Base-by-base conservation (phyloP, 495 filamentous ascomycete genomes). In the Penicillium herquei region DNA sequence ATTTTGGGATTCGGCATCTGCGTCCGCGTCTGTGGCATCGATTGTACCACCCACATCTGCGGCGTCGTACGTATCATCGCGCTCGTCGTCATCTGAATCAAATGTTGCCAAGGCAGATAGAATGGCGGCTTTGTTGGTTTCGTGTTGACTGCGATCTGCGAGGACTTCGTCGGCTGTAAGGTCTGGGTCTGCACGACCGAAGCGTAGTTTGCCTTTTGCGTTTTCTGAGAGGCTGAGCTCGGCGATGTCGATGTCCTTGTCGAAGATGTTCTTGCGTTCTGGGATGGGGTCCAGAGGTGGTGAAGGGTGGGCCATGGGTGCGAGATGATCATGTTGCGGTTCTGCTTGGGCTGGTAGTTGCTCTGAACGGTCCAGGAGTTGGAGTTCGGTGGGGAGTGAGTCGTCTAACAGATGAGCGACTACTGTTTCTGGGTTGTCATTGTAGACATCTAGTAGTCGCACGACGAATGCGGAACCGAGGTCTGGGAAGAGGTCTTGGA, bases 11-110 rank as follows among this genome's bases (percentile, higher is more conserved):
- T 78, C 70, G 41, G 69, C 68, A 13, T 72, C 69, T 12, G 67
- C 62, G 17, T 77, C 77, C 21, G 67, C 64, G 45, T 75, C 74
- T 34, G 70, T 68, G 50, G 74, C 69, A 52, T 95, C 89, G 9
- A 96, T 84, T 3, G 89, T 89, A 10, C 92, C 90, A 51, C 94
- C 94, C 6, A 97, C 91, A 61, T 98, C 94, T 39, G 82, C 88
- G 8, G 85, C 80, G 62, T 98, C 94, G 70, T 98, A 98, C 2
- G 94, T 98, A 65, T 98, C 94, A 72, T 98, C 94, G 34, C 91
- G 86, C 73, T 98, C 94, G 72, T 98, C 94, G 65, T 97, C 93
- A 60, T 96, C 94, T 0, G 86, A 86, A 74, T 98, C 93, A 63
- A 98, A 96, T 6, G 89, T 83, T 10, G 91, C 89, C 10, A 98